A percentile compares a stretch with the other conserved stretches of the same genome.
Evolutionary conservation across 768 basidiomycete species (phyloP).

Genomic region (Cystobasidium onofrii): DNA sequence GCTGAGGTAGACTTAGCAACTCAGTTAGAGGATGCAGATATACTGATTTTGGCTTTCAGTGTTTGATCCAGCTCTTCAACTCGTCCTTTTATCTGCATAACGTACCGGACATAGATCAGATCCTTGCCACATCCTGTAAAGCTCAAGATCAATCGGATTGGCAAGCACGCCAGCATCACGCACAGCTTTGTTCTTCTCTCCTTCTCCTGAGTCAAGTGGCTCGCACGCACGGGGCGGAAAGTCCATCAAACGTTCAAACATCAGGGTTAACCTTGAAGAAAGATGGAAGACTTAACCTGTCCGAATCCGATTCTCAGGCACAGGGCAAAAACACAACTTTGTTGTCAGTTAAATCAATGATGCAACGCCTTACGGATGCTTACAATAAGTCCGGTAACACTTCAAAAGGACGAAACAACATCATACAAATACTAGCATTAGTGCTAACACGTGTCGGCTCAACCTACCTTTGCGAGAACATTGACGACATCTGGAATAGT

Average conservation of each 20-base stretch:
- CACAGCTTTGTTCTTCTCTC: conserved; percentile 71
- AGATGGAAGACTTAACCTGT: conserved; percentile 55
- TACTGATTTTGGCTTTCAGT: neutral
- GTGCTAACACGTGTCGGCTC: conserved; percentile 67
- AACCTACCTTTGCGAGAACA: conserved; percentile 44
- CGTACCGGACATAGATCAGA: conserved; percentile 64
- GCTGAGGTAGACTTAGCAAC: conserved; percentile 58
- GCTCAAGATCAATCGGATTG: conserved; percentile 76
- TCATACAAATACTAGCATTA: conserved; percentile 80
- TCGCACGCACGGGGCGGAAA: conserved; percentile 47
- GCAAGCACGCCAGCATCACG: conserved; percentile 66
- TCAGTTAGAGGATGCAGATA: neutral
- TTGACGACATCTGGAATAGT: neutral
- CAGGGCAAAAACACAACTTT: conserved; percentile 58
- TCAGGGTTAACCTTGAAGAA: conserved; percentile 51
- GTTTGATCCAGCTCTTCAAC: conserved; percentile 34
- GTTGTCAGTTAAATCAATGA: conserved; percentile 68
- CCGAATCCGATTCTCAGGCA: conserved; percentile 48
- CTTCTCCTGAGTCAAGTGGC: conserved; percentile 74
- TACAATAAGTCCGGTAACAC: conserved; percentile 67
- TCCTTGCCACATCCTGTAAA: conserved; percentile 61
- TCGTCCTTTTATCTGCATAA: conserved; percentile 55
- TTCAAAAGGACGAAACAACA: conserved; percentile 67
- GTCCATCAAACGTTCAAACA: conserved; percentile 52
- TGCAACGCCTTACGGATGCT: conserved; percentile 64